Evolutionary conservation across 257 asterid genomes (phyloP), one percentile per base, ranked within the genome.

Genomic region (Misopates orontium): DNA sequence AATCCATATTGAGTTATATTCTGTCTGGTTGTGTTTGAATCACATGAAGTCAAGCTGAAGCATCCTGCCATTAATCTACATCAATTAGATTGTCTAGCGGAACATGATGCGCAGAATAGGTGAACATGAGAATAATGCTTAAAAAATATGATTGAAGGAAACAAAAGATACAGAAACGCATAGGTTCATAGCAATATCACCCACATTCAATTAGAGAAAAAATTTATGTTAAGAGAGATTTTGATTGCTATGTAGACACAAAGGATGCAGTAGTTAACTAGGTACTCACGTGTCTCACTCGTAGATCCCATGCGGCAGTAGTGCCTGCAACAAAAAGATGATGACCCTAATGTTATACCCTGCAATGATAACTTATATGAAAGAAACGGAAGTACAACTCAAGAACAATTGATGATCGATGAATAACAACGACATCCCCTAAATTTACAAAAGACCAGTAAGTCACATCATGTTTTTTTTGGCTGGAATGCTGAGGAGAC

Each of bases 251-350:
- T 21, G 19, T n/a, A 0, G 45, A 32, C 54, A 11, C 52, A 41
- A 36, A 12, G 17, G 21, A 56, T 28, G 18, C 21, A 7, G 4
- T 25, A 25, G 15, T 62, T 4, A 44, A 61, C 28, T 13, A 42
- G 56, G 36, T 7, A 69, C 91, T 68, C 75, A 84, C 95, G 67
- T 21, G 60, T 69, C 75, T 84, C 83, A 20, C 66, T 42, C 61
- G 84, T 76, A 28, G 91, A 87, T 47, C 95, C 95, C 85, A 76
- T 73, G 18, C 83, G 86, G 70, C 95, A 87, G 78, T 71, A 87
- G 74, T 84, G 82, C 78, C 95, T 87, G 89, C 60, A 71, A 59
- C 48, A 36, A 10, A 56, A 40, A 18, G 14, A 39, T 36, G 22
- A 59, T 4, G 8, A 39, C 5, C 8, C 1, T 25, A 51, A 1